Base-by-base conservation (phyloP, 2,329 filamentous ascomycete genomes). In the Ophiostoma quercus region DNA sequence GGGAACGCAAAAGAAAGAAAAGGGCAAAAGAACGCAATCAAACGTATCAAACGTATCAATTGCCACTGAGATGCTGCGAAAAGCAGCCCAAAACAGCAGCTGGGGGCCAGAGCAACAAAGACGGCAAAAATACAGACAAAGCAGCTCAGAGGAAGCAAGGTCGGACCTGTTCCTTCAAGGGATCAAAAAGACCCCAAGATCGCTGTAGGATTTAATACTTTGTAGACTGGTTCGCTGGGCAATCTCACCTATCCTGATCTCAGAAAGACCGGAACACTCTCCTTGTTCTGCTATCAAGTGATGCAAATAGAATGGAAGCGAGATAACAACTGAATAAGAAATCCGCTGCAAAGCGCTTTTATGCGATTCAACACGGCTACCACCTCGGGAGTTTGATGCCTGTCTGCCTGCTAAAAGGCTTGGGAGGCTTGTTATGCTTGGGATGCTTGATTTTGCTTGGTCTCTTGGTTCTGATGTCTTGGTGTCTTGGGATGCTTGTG, bases 331-430 rank as follows among this genome's bases (percentile, higher is more conserved):
- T 51, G 43, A 47, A 51, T 7, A 57, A n/a, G 9, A 25, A 25
- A 14, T 1, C 25, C 22, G 25, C 8, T 32, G 25, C 22, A 62
- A 62, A 62, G 57, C 57, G 57, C 25, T 19, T 22, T 29, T 34
- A 62, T 16, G 57, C 57, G 57, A 57, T n/a, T 57, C 51, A n/a
- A 25, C 11, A 57, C 25, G 57, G 57, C 57, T 62, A 32, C 57
- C 3, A 62, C 57, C 25, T 62, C 57, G 57, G 51, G 57, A 7
- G 12, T 12, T 32, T 62, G n/a, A 62, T 29, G 25, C 25, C 51
- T 47, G 43, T 3, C 51, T 25, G 11, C n/a, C 51, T 54, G n/a
- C 3, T 25, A 25, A 12, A 22, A 25, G n/a, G 51, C 51, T 57
- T 57, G 51, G 47, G 47, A 54, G 14, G 54, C 54, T 60, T 60